phyloP scores from a whole-genome alignment of 2,329 filamentous ascomycete genomes.

The Curvularia hawaiiensis region DNA sequence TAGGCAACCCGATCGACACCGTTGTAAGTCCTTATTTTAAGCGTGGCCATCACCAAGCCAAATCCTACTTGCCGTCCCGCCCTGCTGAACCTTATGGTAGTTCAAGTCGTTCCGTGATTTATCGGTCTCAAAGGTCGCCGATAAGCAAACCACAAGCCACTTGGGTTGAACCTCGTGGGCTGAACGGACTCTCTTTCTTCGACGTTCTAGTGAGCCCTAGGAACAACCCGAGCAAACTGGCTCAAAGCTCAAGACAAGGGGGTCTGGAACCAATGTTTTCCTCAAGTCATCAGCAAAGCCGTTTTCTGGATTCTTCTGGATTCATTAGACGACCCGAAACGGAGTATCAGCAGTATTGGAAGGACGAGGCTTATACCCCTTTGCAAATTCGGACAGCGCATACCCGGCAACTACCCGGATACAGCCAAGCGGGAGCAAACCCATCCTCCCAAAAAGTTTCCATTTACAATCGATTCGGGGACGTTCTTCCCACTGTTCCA shows the following conservation, averaged over 20 bases:
- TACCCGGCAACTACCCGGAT: conserved; percentile 6
- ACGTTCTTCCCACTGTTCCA: conserved; percentile 26
- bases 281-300: conserved; percentile 11
- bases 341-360: conserved; percentile 6
- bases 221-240: conserved; percentile 22
- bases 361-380: conserved; percentile 14
- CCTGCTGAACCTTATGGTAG: conserved; percentile 37
- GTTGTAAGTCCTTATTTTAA: conserved; percentile 51
- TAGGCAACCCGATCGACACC: conserved; percentile 28
- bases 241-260: not conserved
- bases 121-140: conserved; percentile 30
- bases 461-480: conserved; percentile 15
- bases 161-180: conserved; percentile 32
- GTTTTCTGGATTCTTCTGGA: conserved; percentile 20
- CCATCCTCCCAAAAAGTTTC: conserved; percentile 12
- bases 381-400: conserved; percentile 8
- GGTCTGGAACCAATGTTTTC: conserved; percentile 3
- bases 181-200: conserved; percentile 47
- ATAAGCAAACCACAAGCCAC: conserved; percentile 8
- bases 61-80: conserved; percentile 16
- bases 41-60: conserved; percentile 23
- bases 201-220: conserved; percentile 32
- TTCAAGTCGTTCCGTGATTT: conserved; percentile 35
- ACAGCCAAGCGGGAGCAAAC: conserved; percentile 9
- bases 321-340: conserved; percentile 20